Conservation (phyloP, 2,329 filamentous ascomycete genomes). For the Monilinia laxa region DNA sequence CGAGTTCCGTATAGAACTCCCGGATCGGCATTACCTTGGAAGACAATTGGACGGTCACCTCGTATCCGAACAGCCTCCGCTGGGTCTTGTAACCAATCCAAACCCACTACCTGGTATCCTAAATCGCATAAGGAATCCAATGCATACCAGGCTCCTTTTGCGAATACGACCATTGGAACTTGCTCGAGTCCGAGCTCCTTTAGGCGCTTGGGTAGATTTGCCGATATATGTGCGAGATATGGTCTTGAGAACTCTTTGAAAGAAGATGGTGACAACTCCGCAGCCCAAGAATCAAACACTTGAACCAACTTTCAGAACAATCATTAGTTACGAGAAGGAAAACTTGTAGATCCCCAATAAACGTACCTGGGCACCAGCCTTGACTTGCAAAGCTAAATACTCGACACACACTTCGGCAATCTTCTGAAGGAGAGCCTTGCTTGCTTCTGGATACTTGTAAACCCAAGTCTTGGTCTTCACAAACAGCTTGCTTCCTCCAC, state of each 20-base stretch:
- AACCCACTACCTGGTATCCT: conserved; percentile 88
- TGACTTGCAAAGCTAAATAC: conserved; percentile 87
- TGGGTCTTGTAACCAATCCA: conserved; percentile 94
- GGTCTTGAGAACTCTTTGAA: conserved; percentile 87
- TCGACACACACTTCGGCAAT: conserved; percentile 94
- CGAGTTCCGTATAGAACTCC: conserved; percentile 85
- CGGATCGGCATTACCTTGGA: conserved; percentile 96
- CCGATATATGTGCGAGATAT: conserved; percentile 80
- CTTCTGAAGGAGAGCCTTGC: conserved; percentile 80
- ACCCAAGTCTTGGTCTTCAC: conserved; percentile 95
- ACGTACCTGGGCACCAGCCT: conserved; percentile 81
- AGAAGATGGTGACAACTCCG: conserved; percentile 79
- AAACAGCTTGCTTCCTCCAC: conserved; percentile 93
- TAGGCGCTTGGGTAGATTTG: conserved; percentile 73
- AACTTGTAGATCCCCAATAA: not conserved
- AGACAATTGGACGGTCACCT: conserved; percentile 68
- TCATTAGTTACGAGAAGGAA: conserved; percentile 7
- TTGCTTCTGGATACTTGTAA: conserved; percentile 80
- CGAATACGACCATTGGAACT: conserved; percentile 97
- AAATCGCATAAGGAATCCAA: conserved; percentile 83
- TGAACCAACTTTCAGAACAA: conserved; percentile 66
- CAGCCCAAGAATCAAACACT: conserved; percentile 98
- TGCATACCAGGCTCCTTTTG: conserved; percentile 96
- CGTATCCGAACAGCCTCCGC: conserved; percentile 79
- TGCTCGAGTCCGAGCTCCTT: conserved; percentile 70